Base-by-base conservation (phyloP, 768 basidiomycete genomes). In the Pleurotus sapidus region DNA sequence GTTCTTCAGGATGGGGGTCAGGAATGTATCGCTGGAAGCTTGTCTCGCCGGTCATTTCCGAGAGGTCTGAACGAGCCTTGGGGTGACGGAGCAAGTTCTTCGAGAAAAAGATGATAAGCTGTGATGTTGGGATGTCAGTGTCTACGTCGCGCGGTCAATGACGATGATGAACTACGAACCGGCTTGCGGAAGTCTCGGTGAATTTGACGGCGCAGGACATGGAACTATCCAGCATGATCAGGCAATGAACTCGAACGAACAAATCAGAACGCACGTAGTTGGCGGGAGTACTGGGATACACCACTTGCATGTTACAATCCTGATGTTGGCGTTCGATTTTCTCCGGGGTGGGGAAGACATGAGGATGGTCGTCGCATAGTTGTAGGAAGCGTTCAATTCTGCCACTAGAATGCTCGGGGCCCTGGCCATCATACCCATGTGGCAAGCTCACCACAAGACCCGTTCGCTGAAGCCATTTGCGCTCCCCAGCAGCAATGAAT, bases 261-360 rank as follows among this genome's bases (percentile, higher is more conserved):
- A 15, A 30, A n/a, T 39, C 15, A 56, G 1, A 38, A 68, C 81
- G 61, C 68, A 89, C 88, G 72, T 96, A 96, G 80, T 96, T 98
- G 50, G 95, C 91, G 6, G 97, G 95, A 0, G 96, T 96, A 23
- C 95, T 95, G 4, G 95, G 92, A 74, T 98, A 98, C 25, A 96
- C 93, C 63, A 99, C 89, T 75, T 98, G 97, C 93, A 98, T 93
- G 70, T 98, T 99, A 74, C 95, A 97, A 70, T 99, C 97, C 76
- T 99, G 97, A 68, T 98, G 95, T 66, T 97, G 95, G 47, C 97
- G 77, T 67, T 95, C 93, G 59, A 95, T 74, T 78, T 96, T 97
- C 72, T 95, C 86, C 1, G 82, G 82, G 0, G 86, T 86, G 1
- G 96, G 96, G 86, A 86, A 98, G 59, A 88, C 70, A 69, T 94